A percentile compares a stretch with the other conserved stretches of the same genome.
Conservation (phyloP, 495 filamentous ascomycete genomes). For the Neurospora pannonica region DNA sequence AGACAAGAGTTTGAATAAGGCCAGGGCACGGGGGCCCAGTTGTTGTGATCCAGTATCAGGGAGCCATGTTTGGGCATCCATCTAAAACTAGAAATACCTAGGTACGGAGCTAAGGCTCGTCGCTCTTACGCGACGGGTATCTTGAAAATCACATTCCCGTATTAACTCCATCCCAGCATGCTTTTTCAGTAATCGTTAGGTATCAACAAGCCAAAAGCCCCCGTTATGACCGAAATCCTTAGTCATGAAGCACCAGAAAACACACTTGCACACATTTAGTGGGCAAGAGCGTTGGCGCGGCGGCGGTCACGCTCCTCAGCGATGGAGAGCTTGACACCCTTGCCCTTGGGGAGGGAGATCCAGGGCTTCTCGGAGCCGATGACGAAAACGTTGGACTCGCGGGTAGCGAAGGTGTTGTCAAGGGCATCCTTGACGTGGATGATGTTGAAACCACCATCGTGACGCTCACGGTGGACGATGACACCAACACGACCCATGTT, state of each 20-base stretch:
- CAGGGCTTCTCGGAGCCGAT: constrained; percentile 97
- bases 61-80: not conserved
- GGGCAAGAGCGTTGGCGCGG: constrained; percentile 67
- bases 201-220: constrained; percentile 19
- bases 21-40: not conserved
- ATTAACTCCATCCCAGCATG: constrained; percentile 21
- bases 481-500: constrained; percentile 99
- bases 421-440: constrained; percentile 99
- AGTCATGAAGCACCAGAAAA: constrained; percentile 2
- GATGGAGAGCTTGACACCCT: constrained; percentile 98
- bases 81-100: not conserved
- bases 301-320: constrained; percentile 96
- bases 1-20: not conserved
- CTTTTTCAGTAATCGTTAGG: constrained; percentile 10
- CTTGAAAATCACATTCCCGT: not conserved
- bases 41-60: not conserved
- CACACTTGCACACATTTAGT: constrained; percentile 24
- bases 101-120: not conserved
- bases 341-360: constrained; percentile 98
- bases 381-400: constrained; percentile 97
- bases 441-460: constrained; percentile 99
- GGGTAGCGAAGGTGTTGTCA: constrained; percentile 98
- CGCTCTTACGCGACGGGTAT: not conserved
- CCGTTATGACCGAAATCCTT: constrained; percentile 7
- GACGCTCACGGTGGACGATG: constrained; percentile 98